Conservation (phyloP, 805 yeast genomes). For the Teunomyces pallodes region DNA sequence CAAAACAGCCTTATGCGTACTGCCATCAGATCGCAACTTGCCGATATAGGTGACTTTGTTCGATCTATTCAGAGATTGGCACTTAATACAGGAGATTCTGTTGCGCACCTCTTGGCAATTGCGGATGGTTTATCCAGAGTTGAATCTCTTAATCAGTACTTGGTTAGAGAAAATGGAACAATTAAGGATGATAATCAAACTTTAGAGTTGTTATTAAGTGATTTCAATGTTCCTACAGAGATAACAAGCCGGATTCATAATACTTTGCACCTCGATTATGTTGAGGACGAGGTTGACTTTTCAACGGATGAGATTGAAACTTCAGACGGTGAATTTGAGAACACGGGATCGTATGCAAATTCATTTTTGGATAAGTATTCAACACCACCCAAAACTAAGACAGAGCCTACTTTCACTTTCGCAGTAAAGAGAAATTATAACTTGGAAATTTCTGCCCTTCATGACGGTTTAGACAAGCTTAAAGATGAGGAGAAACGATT, state of each 20-base stretch:
- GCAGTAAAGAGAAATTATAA: constrained; percentile 36
- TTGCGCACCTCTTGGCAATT: constrained; percentile 27
- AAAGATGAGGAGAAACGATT: constrained; percentile 22
- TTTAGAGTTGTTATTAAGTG: constrained; percentile 19
- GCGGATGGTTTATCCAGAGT: constrained; percentile 31
- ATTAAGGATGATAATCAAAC: constrained; percentile 20
- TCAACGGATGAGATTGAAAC: not conserved
- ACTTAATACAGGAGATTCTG: constrained; percentile 33
- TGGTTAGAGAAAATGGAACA: constrained; percentile 18
- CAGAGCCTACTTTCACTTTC: constrained; percentile 15
- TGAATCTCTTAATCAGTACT: constrained; percentile 11
- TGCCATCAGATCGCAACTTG: constrained; percentile 33
- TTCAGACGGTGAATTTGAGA: constrained; percentile 2
- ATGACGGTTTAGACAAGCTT: constrained; percentile 28
- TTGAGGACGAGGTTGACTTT: constrained; percentile 7
- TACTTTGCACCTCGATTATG: constrained; percentile 23
- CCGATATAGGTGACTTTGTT: constrained; percentile 53
- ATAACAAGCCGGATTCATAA: constrained; percentile 42
- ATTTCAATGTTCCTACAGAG: constrained; percentile 36
- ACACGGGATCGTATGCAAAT: constrained; percentile 19
- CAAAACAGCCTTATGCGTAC: constrained; percentile 18
- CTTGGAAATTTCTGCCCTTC: constrained; percentile 28
- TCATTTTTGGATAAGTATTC: constrained; percentile 20
- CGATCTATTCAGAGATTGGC: constrained; percentile 55
- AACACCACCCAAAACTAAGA: constrained; percentile 5